A percentile compares a stretch with the other conserved stretches of the same genome.
phyloP scores from a whole-genome alignment of 2,329 filamentous ascomycete species.

The Pestalotiopsis sp. region DNA sequence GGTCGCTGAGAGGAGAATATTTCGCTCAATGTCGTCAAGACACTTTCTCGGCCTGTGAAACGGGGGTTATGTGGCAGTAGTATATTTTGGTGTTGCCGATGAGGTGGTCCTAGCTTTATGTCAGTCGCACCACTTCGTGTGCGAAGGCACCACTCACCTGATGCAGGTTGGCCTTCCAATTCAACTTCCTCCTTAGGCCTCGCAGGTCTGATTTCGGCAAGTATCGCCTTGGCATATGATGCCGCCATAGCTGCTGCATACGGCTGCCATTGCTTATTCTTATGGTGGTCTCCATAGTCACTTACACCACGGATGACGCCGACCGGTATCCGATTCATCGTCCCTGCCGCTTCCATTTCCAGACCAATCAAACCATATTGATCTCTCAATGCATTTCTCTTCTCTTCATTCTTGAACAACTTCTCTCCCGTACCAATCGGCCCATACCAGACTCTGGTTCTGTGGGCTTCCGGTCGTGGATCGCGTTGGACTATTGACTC shows the following conservation, averaged over 20 bases:
- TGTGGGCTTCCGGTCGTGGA: slow-evolving; percentile 19
- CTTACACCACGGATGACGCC: slow-evolving; percentile 36
- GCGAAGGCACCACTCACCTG: neutral
- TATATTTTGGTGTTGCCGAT: neutral
- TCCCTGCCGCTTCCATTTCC: slow-evolving; percentile 31
- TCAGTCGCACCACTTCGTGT: neutral
- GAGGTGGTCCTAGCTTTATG: neutral
- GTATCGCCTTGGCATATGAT: slow-evolving; percentile 20
- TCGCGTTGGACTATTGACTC: slow-evolving; percentile 18
- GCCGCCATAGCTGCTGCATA: slow-evolving; percentile 38
- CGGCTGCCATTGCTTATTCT: slow-evolving; percentile 37
- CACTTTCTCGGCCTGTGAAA: slow-evolving; percentile 28
- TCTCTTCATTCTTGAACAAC: slow-evolving; percentile 29
- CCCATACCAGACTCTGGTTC: slow-evolving; percentile 37
- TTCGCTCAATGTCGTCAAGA: slow-evolving; percentile 27
- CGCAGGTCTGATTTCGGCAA: neutral
- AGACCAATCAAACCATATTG: slow-evolving; percentile 32
- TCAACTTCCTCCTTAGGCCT: neutral
- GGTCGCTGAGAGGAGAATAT: slow-evolving; percentile 26
- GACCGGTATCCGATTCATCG: slow-evolving; percentile 35
- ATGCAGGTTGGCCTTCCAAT: neutral
- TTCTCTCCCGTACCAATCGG: slow-evolving; percentile 36
- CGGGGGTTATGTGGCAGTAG: neutral
- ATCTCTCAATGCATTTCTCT: slow-evolving; percentile 20
- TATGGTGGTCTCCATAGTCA: slow-evolving; percentile 36